These are phyloP conservation scores for Schwanniomyces etchellsii DNA, from an alignment of 1,139 yeast genomes.

Conservation along the genomic window DNA sequence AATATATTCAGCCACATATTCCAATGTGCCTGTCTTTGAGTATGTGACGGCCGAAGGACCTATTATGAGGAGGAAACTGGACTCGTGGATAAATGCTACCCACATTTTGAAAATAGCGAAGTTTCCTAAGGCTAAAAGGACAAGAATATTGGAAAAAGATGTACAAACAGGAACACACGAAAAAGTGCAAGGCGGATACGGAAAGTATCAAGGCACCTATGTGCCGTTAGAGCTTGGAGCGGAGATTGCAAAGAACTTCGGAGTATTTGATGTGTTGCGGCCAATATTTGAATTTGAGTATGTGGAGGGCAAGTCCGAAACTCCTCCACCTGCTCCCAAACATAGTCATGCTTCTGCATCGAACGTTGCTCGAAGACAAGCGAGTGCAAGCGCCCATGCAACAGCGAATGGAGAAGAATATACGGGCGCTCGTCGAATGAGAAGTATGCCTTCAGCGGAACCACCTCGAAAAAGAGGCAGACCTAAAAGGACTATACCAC, in stretches of 20 bases:
- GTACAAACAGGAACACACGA: conserved; percentile 84
- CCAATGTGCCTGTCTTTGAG: conserved; percentile 75
- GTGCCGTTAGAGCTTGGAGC: conserved; percentile 67
- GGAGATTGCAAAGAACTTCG: conserved; percentile 64
- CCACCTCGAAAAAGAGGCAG: conserved; percentile 44
- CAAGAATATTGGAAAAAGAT: conserved; percentile 80
- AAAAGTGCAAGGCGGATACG: conserved; percentile 93
- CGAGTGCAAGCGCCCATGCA: conserved; percentile 7
- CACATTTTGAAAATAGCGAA: conserved; percentile 86
- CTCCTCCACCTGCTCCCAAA: conserved; percentile 83
- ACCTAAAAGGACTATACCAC: conserved; percentile 37
- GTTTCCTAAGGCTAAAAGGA: conserved; percentile 78
- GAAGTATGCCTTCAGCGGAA: conserved; percentile 19
- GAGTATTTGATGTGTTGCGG: conserved; percentile 57
- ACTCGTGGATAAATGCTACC: conserved; percentile 87
- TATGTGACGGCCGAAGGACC: conserved; percentile 66
- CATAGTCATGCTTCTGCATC: conserved; percentile 68
- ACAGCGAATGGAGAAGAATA: conserved; percentile 8
- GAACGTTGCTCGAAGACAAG: conserved; percentile 41
- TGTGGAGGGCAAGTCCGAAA: conserved; percentile 49
- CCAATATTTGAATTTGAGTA: conserved; percentile 65
- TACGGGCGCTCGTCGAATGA: conserved; percentile 7
- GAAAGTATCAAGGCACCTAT: conserved; percentile 95
- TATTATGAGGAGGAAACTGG: conserved; percentile 75
- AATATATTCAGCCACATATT: conserved; percentile 74